Evolutionary conservation across 2,329 filamentous ascomycete genomes (phyloP).

Genomic region (Xylariaceae sp.): DNA sequence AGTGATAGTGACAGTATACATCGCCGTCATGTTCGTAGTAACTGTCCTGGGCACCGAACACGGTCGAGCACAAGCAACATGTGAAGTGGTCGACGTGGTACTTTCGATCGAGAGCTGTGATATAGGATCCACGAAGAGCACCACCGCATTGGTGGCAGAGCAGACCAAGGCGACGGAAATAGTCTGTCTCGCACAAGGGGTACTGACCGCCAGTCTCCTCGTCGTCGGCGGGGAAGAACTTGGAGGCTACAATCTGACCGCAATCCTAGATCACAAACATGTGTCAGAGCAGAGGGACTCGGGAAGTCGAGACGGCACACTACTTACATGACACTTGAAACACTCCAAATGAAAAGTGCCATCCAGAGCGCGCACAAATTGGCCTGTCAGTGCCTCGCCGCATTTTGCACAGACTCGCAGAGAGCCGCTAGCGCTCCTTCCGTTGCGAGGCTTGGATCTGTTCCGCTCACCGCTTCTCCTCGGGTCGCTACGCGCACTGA

Average conservation of each 20-base stretch:
- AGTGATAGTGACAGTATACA: conserved; percentile 98
- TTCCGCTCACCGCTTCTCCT: conserved; percentile 56
- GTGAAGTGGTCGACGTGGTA: conserved; percentile 99
- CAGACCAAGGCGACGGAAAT: conserved; percentile 87
- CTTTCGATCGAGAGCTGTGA: conserved; percentile 94
- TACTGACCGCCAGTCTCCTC: conserved; percentile 83
- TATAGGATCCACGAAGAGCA: conserved; percentile 92
- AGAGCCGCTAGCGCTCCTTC: conserved; percentile 55
- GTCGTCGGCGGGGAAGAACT: conserved; percentile 96
- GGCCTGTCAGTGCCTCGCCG: conserved; percentile 79
- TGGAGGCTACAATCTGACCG: conserved; percentile 92
- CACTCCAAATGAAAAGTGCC: conserved; percentile 96
- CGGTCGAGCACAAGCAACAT: conserved; percentile 91
- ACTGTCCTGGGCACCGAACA: conserved; percentile 97
- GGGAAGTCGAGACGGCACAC: conserved; percentile 1
- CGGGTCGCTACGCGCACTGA: conserved; percentile 39
- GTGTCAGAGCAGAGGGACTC: conserved; percentile 6
- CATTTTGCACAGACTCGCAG: conserved; percentile 80
- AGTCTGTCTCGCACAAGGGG: conserved; percentile 95
- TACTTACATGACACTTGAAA: conserved; percentile 88
- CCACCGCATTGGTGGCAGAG: conserved; percentile 90
- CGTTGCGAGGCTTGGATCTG: conserved; percentile 50
- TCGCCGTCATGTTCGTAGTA: conserved; percentile 97
- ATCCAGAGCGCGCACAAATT: conserved; percentile 91
- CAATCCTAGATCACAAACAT: conserved; percentile 65